phyloP scores from a whole-genome alignment of 169 alveolate genomes.

The Besnoitia besnoiti region DNA sequence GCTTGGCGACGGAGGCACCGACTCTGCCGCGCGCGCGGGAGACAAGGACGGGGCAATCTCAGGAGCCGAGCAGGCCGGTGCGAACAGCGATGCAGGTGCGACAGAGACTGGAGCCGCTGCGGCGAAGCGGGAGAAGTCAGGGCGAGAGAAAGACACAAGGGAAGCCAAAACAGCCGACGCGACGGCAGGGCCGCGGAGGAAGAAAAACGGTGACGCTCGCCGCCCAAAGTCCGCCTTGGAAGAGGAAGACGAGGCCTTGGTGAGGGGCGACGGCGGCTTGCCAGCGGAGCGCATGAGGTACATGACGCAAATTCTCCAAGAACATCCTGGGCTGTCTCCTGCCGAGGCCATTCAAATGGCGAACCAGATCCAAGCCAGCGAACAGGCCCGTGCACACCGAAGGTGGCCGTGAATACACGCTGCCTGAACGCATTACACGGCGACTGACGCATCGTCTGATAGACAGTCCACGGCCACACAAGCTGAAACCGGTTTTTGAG shows the following conservation, averaged over 20 bases:
- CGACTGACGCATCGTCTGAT: no score
- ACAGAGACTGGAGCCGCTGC: neutral
- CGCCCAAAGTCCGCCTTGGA: no score
- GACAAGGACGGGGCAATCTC: neutral
- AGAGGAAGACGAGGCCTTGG: neutral
- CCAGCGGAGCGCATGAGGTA: neutral
- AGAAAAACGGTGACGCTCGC: no score
- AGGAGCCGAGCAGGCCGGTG: neutral
- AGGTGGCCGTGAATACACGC: no score
- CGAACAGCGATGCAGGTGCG: neutral
- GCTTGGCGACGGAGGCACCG: no score
- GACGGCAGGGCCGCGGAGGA: neutral
- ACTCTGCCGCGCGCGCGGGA: no score
- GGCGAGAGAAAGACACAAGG: neutral
- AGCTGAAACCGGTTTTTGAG: no score
- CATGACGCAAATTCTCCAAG: neutral
- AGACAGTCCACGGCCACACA: no score
- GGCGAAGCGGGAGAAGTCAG: neutral
- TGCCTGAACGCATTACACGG: no score
- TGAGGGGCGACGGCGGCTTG: neutral
- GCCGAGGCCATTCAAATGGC: constrained; percentile 3
- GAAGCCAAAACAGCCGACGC: neutral
- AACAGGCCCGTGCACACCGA: no score
- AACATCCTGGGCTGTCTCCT: neutral
- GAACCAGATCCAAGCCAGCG: no score